Evolutionary conservation across 23 red algal genomes (phyloP), one percentile per base, ranked within the genome.

Genomic region (Cyanidium caldarium): DNA sequence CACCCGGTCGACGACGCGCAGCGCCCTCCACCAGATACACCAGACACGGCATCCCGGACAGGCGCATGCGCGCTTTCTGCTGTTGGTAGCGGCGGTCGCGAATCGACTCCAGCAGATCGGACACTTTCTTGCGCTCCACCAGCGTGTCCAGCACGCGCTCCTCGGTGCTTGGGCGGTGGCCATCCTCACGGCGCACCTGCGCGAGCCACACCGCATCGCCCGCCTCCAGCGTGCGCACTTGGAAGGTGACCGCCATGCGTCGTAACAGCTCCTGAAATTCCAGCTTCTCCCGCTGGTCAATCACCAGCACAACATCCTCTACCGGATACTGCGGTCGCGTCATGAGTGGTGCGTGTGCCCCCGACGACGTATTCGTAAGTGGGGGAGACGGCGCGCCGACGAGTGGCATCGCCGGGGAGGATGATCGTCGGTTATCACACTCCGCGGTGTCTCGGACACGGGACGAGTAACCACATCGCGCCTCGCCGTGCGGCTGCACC

Each of bases 121-220:
- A 28, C n/a, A 61, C 10, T 10, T 10, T 16, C 31, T 61, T 61
- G 51, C 51, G 51, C 51, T 61, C 51, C 51, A 61, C 51, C 7
- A 61, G 51, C 23, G 31, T 28, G 10, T 61, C 3, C 3, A 7
- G 21, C 51, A 61, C 51, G 51, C 31, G 23, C 10, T 16, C 51
- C 21, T 61, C n/a, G 7, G 19, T 28, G 23, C 3, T 5, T 10
- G 23, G 51, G 3, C n/a, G 7, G 3, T 16, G 19, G 7, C 13
- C 23, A 5, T 61, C 51, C 13, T 12, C 31, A n/a, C n/a, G n/a
- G n/a, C n/a, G n/a, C n/a, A n/a, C n/a, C n/a, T 5, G 19, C 5
- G 51, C 51, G 31, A 61, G n/a, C 51, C 51, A 61, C 7, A 61
- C n/a, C 51, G 51, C 51, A 25, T 61, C 51, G 21, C 51, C 51